Evolutionary conservation across 495 filamentous ascomycete species (phyloP), one percentile per base, ranked within the genome.

Genomic region (Trichocladium antarcticum): DNA sequence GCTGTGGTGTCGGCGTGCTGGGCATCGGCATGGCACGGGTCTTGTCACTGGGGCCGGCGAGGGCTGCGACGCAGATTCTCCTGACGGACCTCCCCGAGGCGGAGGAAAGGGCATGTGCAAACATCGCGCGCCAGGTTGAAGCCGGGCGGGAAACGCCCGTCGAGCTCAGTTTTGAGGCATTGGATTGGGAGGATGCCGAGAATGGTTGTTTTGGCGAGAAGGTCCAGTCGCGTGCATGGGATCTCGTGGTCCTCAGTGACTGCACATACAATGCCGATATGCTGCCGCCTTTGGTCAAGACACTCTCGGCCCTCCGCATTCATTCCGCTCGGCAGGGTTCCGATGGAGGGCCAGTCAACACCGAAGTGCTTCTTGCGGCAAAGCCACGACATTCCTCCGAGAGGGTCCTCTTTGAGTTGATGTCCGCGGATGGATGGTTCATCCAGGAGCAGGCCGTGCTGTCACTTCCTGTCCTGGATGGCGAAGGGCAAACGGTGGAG

Each of bases 221-320:
- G 15, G 66, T 70, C 5, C 57, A 56, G 21, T 58, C 66, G 2
- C 64, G 62, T 20, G 54, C 59, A 0, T 80, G 82, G 65, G 83
- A 94, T 61, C 57, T 97, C 28, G 71, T 96, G 19, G 62, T 94
- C 5, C 73, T 94, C 1, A 86, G 88, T 15, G 92, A 98, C 60
- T 96, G 92, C 70, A 98, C 89, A 10, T 98, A 98, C 68, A 98
- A 97, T 62, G 73, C 79, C 28, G 87, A 92, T 61, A 86, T 80
- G 37, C 68, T 88, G 31, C 84, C 84, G 14, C 74, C 79, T 9
- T 69, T 98, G 29, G 86, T 96, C 3, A 67, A 69, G 31, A 85
- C 84, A 0, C 68, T 98, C 12, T 62, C 66, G 16, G 68, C 68
- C 7, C 59, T 95, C 8, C 62, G 60, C 46, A 14, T 27, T 2